Conservation (phyloP, 2,329 filamentous ascomycete genomes). For the Hymenoscyphus repandus region DNA sequence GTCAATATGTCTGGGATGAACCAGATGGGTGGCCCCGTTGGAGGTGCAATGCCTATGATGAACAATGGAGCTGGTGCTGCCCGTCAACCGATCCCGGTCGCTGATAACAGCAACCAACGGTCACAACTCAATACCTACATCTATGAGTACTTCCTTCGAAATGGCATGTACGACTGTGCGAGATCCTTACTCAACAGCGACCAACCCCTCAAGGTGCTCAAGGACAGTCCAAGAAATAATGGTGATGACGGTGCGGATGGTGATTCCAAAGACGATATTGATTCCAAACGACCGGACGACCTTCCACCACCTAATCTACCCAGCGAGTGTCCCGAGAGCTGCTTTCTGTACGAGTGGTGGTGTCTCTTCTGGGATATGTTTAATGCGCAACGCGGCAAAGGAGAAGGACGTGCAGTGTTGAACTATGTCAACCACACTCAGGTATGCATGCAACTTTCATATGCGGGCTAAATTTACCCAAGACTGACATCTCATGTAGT, state of each 20-base stretch:
- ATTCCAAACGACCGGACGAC: conserved; percentile 70
- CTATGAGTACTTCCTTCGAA: conserved; percentile 86
- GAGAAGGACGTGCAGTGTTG: conserved; percentile 56
- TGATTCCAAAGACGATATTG: conserved; percentile 74
- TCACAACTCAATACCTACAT: conserved; percentile 77
- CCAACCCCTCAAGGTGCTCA: conserved; percentile 59
- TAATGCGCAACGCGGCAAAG: conserved; percentile 69
- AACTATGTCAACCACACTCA: conserved; percentile 80
- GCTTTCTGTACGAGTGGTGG: conserved; percentile 97
- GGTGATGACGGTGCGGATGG: conserved; percentile 74
- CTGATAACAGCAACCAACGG: conserved; percentile 37
- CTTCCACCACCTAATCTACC: conserved; percentile 70
- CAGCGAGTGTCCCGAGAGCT: conserved; percentile 60
- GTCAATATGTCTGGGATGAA: conserved; percentile 60
- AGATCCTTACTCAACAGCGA: conserved; percentile 64
- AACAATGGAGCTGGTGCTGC: conserved; percentile 53
- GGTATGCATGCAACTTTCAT: conserved; percentile 47
- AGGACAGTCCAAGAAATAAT: conserved; percentile 66
- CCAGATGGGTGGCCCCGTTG: conserved; percentile 57
- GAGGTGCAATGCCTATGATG: conserved; percentile 53
- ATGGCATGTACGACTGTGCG: conserved; percentile 79
- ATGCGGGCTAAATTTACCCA: neutral
- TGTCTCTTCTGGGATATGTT: conserved; percentile 96
- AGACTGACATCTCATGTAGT: conserved; percentile 37
- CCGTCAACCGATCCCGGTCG: conserved; percentile 30